Percentiles rank a stretch among this genome's conserved stretches.
phyloP scores from a whole-genome alignment of 805 yeast species.

The Suhomyces tanzawaensis region DNA sequence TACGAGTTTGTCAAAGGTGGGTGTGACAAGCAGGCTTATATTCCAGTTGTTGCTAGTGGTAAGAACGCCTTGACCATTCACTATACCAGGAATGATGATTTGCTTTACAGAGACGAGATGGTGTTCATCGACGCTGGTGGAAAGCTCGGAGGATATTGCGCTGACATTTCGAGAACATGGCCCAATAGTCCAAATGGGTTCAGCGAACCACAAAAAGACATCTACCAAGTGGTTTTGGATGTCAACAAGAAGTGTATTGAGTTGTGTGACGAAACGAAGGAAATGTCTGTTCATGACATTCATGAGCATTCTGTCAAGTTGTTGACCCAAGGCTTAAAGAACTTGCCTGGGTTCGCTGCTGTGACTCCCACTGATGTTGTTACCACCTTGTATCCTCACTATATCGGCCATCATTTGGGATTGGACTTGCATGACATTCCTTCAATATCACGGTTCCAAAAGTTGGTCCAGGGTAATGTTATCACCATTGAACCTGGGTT shows the following conservation, averaged over 20 bases:
- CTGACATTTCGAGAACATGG: constrained; percentile 97
- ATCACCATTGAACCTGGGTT: constrained; percentile 96
- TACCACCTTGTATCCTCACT: constrained; percentile 76
- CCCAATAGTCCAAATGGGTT: constrained; percentile 75
- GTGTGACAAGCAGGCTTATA: constrained; percentile 84
- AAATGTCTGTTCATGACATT: constrained; percentile 63
- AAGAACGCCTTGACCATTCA: constrained; percentile 87
- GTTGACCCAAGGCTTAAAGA: constrained; percentile 62
- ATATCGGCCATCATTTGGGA: constrained; percentile 93
- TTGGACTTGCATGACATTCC: constrained; percentile 88
- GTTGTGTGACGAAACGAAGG: constrained; percentile 54
- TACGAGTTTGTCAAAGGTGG: constrained; percentile 83
- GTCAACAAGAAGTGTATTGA: constrained; percentile 79
- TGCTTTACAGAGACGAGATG: constrained; percentile 71
- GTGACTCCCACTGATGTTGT: constrained; percentile 53
- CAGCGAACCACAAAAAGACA: constrained; percentile 73
- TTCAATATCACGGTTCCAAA: constrained; percentile 51
- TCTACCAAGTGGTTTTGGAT: constrained; percentile 83
- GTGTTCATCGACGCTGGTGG: constrained; percentile 97
- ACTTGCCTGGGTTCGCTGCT: constrained; percentile 61
- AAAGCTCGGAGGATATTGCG: constrained; percentile 85
- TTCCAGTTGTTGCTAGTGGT: constrained; percentile 97
- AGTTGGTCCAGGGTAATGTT: constrained; percentile 69
- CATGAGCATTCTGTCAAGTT: constrained; percentile 65
- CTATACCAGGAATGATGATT: constrained; percentile 88